A percentile compares a stretch with the other conserved stretches of the same genome.
Conservation (phyloP, 179 eudicot genomes). For the Beta macrorhiza region DNA sequence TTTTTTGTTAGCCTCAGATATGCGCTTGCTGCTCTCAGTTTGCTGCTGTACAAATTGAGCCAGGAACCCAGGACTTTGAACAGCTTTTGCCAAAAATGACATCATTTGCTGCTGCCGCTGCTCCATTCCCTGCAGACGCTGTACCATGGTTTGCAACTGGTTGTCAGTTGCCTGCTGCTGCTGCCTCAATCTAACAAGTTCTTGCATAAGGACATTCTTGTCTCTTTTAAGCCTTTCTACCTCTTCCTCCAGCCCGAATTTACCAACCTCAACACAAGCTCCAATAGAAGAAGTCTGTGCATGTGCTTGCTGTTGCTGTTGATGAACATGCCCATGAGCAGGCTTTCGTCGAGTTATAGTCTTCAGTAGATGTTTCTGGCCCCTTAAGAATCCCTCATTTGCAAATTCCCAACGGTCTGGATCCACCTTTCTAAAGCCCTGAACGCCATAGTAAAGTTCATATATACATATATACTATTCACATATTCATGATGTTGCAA, state of each 20-base stretch:
- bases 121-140: slow-evolving; percentile 86
- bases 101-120: slow-evolving; percentile 91
- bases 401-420: slow-evolving; percentile 96
- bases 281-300: slow-evolving; percentile 51
- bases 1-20: slow-evolving; percentile 69
- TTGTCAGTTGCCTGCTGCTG: slow-evolving; percentile 82
- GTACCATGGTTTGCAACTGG: slow-evolving; percentile 70
- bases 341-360: slow-evolving; percentile 63
- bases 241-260: slow-evolving; percentile 87
- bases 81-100: slow-evolving; percentile 88
- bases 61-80: slow-evolving; percentile 80
- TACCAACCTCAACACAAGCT: slow-evolving; percentile 87
- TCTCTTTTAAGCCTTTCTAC: slow-evolving; percentile 87
- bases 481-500: neutral
- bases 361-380: slow-evolving; percentile 73
- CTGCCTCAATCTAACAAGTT: slow-evolving; percentile 77
- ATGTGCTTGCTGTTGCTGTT: slow-evolving; percentile 46
- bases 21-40: slow-evolving; percentile 52
- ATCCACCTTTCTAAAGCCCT: slow-evolving; percentile 91
- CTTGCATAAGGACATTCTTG: slow-evolving; percentile 91
- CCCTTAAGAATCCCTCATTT: slow-evolving; percentile 81
- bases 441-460: slow-evolving; percentile 27
- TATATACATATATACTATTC: neutral
- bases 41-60: slow-evolving; percentile 86
- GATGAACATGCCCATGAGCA: slow-evolving; percentile 57